Evolutionary conservation across 1,139 yeast genomes (phyloP), one percentile per base, ranked within the genome.

Genomic region (Yamadazyma pseudoaaseri): DNA sequence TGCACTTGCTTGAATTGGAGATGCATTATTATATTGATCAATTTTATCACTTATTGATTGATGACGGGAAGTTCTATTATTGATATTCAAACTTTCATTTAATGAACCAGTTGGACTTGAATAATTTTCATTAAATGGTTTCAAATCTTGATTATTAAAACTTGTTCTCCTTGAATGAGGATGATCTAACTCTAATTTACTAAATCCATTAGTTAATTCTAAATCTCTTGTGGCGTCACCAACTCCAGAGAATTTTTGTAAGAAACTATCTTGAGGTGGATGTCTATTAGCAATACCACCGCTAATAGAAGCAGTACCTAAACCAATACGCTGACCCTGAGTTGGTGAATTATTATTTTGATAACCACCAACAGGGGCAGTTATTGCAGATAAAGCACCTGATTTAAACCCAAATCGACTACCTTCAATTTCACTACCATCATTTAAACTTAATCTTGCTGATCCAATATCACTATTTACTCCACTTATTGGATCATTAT

Each of bases 181-280:
- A 3, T 11, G 3, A 8, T 63, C 68, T 26, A 67, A 50, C 9
- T 60, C 49, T 26, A 67, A 47, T 24, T 53, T 53, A 6, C 61
- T 55, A 24, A 57, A 49, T 16, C 47, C 50, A 41, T 28, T 55
- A 11, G 70, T 52, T 27, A 78, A 54, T 49, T 85, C 94, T 26
- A 83, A 74, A 42, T 83, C 90, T 45, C 87, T 66, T 0, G 95
- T 85, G 24, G 87, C 86, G 40, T 85, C 94, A 9, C 86, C 87
- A 13, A 85, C 81, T n/a, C 78, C 64, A 6, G 86, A 68, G 52
- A 85, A 84, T 55, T 83, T 80, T 43, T 79, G 83, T 38, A 80
- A 59, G 48, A 80, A 80, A 28, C 75, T 62, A 16, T 76, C 75
- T 38, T 62, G 72, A 6, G 69, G 70, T 6, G 64, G 64, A 39